Base-by-base conservation (phyloP, 345 rosid species). In the Hibiscus syriacus region DNA sequence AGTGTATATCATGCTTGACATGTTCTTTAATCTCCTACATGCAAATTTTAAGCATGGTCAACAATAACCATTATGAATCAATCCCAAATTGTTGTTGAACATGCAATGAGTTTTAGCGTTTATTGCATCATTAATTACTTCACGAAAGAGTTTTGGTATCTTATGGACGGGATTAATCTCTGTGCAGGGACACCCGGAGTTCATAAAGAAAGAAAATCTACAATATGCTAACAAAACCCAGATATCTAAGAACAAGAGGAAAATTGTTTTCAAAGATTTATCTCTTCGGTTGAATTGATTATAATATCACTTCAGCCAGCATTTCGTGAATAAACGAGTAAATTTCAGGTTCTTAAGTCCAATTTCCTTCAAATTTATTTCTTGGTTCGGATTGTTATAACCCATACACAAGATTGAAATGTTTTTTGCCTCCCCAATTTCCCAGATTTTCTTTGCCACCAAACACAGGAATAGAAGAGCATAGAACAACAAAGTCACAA, bases 401-500 rank as follows among this genome's bases (percentile, higher is more conserved):
- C 13, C 46, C 16, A 59, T 10, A 59, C 34, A 59, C 0, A 22
- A 36, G 29, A 36, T 20, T 4, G 27, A 20, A 60, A 39, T n/a
- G 50, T 41, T 3, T 61, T 61, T 61, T 65, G 74, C 76, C 85
- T 90, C 92, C n/a, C n/a, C n/a, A n/a, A n/a, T n/a, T n/a, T n/a
- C n/a, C n/a, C n/a, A n/a, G n/a, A n/a, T n/a, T n/a, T n/a, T n/a
- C n/a, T n/a, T n/a, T n/a, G n/a, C n/a, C n/a, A n/a, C n/a, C n/a
- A n/a, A n/a, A n/a, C n/a, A n/a, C n/a, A n/a, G n/a, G n/a, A n/a
- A n/a, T n/a, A n/a, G n/a, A n/a, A n/a, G n/a, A n/a, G n/a, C n/a
- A n/a, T n/a, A n/a, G n/a, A n/a, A n/a, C n/a, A n/a, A n/a, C n/a
- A n/a, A n/a, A n/a, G n/a, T n/a, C n/a, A n/a, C n/a, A n/a, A n/a